Base-by-base conservation (phyloP, 2,329 filamentous ascomycete genomes). In the Botryosphaeria agaves region DNA sequence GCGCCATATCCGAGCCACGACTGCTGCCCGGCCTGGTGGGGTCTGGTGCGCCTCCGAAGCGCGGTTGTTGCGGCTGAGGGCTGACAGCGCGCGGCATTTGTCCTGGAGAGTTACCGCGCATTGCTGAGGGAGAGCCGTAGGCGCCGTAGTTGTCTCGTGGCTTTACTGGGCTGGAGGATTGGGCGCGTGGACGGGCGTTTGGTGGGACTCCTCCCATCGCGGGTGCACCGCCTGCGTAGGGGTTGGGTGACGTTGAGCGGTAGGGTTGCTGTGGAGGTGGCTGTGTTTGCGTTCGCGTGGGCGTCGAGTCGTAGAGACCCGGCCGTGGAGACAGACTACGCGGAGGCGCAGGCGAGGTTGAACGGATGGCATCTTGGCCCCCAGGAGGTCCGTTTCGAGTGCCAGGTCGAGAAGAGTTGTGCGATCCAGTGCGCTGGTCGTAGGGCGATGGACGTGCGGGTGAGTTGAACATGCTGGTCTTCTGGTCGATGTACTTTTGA, bases 401-500 rank as follows among this genome's bases (percentile, higher is more conserved):
- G 8, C 61, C 56, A 3, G 73, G 65, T 8, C 72, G 65, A 15
- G 74, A 64, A 23, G 56, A 59, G n/a, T n/a, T n/a, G n/a, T n/a
- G n/a, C n/a, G n/a, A n/a, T n/a, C n/a, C n/a, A 33, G 48, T 40
- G 38, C 32, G 34, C 7, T 34, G 20, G 15, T 37, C 33, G 18
- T 33, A 26, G n/a, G 29, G 24, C 18, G 14, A 23, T 18, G 32
- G 27, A 36, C 37, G 23, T 51, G 28, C 46, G 51, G 33, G 48
- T 45, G 27, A 54, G 42, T 30, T 45, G 51, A 91, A 89, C 60
- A 94, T 76, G 45, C 68, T 83, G 26, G 82, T 71, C 3, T 81
- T 82, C 52, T 94, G 80, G 27, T 75, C 72, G 14, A 79, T 72
- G 45, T 87, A 94, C 52, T 84, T 84, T 43, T 91, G 78, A 0